These are phyloP conservation scores for Candida berthetii DNA, from an alignment of 805 yeast genomes.

Conservation along the genomic window DNA sequence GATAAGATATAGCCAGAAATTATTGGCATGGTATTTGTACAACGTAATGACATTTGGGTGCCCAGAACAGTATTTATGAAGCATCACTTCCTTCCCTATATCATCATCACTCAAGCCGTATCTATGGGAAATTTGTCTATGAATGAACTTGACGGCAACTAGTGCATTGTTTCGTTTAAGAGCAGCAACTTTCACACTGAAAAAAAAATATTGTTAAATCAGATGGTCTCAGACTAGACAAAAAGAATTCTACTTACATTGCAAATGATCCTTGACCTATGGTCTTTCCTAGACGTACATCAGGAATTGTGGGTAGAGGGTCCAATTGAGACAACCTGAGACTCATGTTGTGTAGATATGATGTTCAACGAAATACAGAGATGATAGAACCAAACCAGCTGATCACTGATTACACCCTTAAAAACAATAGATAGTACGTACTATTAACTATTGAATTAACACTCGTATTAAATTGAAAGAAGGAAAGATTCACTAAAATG, in stretches of 20 bases:
- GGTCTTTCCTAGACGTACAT: slow-evolving; percentile 41
- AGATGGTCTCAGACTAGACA: not conserved
- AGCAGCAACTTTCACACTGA: slow-evolving; percentile 44
- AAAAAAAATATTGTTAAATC: too few species aligned
- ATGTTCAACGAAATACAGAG: not conserved
- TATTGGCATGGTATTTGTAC: slow-evolving; percentile 46
- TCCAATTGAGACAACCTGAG: slow-evolving; percentile 39
- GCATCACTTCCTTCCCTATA: slow-evolving; percentile 45
- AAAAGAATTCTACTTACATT: slow-evolving; percentile 25
- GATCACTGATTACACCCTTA: too few species aligned
- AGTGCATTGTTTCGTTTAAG: slow-evolving; percentile 25
- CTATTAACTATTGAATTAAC: too few species aligned
- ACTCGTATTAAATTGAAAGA: too few species aligned
- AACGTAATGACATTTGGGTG: slow-evolving; percentile 58
- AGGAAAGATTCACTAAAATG: too few species aligned
- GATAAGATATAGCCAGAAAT: slow-evolving; percentile 56
- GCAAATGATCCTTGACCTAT: slow-evolving; percentile 70
- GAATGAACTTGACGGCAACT: slow-evolving; percentile 56
- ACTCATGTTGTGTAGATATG: not conserved
- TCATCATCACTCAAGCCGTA: slow-evolving; percentile 31
- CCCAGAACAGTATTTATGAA: slow-evolving; percentile 52
- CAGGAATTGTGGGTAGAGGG: slow-evolving; percentile 41
- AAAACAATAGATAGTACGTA: too few species aligned
- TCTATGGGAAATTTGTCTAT: slow-evolving; percentile 29
- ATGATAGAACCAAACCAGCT: too few species aligned